Conservation (phyloP, 1,284 basidiomycete genomes). For the Schizophyllum amplum region DNA sequence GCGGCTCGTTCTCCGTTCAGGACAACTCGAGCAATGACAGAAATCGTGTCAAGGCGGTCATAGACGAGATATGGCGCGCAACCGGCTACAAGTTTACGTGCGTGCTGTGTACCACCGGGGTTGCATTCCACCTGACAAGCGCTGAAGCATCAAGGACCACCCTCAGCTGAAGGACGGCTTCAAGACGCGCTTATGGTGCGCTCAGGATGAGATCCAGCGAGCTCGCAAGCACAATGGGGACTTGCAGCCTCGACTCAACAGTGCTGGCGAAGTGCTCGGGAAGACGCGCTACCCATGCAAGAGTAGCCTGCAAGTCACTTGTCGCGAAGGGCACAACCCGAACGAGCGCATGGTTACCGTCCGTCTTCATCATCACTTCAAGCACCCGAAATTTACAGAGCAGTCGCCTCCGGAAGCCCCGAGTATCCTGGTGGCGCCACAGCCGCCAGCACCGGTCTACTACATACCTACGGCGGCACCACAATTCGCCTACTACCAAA, state of each 20-base stretch:
- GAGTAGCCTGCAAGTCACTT: slow-evolving; percentile 35
- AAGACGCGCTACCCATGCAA: slow-evolving; percentile 34
- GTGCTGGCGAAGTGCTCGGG: slow-evolving; percentile 27
- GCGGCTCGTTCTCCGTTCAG: slow-evolving; percentile 25
- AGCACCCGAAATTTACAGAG: slow-evolving; percentile 35
- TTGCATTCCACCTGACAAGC: slow-evolving; percentile 2
- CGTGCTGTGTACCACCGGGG: slow-evolving; percentile 13
- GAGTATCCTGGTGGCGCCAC: neutral
- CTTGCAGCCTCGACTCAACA: slow-evolving; percentile 24
- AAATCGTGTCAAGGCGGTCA: slow-evolving; percentile 29
- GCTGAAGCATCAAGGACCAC: slow-evolving; percentile 37
- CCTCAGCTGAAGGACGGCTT: slow-evolving; percentile 34
- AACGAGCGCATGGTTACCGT: slow-evolving; percentile 26
- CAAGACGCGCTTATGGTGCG: slow-evolving; percentile 40
- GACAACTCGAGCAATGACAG: slow-evolving; percentile 28
- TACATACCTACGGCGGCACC: neutral
- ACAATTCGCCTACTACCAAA: neutral
- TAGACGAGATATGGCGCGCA: slow-evolving; percentile 35
- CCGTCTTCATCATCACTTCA: slow-evolving; percentile 33
- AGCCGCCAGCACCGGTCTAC: neutral
- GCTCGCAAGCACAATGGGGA: slow-evolving; percentile 25
- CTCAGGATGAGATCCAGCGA: slow-evolving; percentile 34
- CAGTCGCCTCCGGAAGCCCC: slow-evolving; percentile 12
- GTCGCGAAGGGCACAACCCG: slow-evolving; percentile 22
- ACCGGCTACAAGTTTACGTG: slow-evolving; percentile 42